phyloP scores from a whole-genome alignment of 176 grass and related monocot species.

The Rhynchospora pubera region DNA sequence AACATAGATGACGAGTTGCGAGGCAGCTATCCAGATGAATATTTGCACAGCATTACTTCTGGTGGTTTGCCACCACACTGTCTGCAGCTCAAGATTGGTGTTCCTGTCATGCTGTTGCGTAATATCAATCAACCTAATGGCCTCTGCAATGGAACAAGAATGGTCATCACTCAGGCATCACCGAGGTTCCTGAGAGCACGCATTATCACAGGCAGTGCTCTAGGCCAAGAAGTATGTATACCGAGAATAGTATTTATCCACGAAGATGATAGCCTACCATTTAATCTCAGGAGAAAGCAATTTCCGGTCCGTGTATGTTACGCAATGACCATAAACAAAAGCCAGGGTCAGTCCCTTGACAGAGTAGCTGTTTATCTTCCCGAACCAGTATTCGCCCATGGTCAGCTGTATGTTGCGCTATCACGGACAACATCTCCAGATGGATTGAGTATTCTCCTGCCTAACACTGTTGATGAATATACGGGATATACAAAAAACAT shows the following conservation, averaged over 20 bases:
- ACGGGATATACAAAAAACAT: too few relatives aligned
- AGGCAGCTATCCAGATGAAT: constrained; percentile 12
- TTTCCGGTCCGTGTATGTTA: too few relatives aligned
- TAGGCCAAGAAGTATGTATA: not conserved
- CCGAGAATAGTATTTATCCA: not conserved
- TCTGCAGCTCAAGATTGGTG: too few relatives aligned
- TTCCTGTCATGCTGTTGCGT: too few relatives aligned
- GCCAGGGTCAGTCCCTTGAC: too few relatives aligned
- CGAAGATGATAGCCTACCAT: not conserved
- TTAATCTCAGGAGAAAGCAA: too few relatives aligned
- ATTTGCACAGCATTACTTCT: not conserved
- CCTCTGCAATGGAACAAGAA: constrained; percentile 20
- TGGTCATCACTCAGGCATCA: not conserved
- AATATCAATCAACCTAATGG: not conserved
- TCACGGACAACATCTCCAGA: not conserved
- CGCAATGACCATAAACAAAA: too few relatives aligned
- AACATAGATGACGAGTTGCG: not conserved
- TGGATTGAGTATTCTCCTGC: not conserved
- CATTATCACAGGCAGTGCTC: not conserved
- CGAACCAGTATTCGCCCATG: too few relatives aligned
- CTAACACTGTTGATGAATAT: too few relatives aligned
- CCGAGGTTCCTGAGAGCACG: not conserved
- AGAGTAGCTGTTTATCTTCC: too few relatives aligned
- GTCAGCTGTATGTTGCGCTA: not conserved
- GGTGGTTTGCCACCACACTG: too few relatives aligned